These are phyloP conservation scores for Epichloe elymi DNA, from an alignment of 2,329 filamentous ascomycete species.

Conservation along the genomic window DNA sequence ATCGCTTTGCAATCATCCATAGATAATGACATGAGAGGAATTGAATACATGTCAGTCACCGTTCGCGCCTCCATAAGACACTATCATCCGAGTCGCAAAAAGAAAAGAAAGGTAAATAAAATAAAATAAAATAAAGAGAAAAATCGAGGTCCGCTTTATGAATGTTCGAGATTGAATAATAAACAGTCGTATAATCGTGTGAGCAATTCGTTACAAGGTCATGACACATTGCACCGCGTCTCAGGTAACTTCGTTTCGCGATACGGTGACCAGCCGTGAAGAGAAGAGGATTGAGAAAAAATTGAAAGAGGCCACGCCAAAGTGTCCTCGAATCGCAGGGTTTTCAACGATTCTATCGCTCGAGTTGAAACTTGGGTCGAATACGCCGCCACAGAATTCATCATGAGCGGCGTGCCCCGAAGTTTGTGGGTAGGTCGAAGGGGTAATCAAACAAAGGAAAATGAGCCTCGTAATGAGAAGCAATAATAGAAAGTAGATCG, in stretches of 20 bases:
- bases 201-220: constrained; percentile 17
- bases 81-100: neutral
- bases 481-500: neutral
- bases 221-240: constrained; percentile 21
- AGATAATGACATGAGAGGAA: constrained; percentile 5
- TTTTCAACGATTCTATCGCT: constrained; percentile 4
- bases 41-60: constrained; percentile 18
- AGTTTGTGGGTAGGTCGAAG: constrained; percentile 16
- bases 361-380: constrained; percentile 22
- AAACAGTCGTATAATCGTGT: constrained; percentile 22
- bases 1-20: constrained; percentile 1
- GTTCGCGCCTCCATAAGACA: neutral
- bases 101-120: neutral
- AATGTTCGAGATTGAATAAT: constrained; percentile 1
- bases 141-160: neutral
- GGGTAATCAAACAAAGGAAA: constrained; percentile 17
- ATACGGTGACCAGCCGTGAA: constrained; percentile 21
- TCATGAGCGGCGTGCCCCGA: constrained; percentile 16
- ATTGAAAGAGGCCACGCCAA: constrained; percentile 1
- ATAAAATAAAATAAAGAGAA: too few relatives aligned
- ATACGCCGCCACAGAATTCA: constrained; percentile 31
- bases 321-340: neutral
- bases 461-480: neutral
- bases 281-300: constrained; percentile 16
- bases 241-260: constrained; percentile 19